Conservation (phyloP, 1,284 basidiomycete genomes). For the Agroathelia rolfsii region DNA sequence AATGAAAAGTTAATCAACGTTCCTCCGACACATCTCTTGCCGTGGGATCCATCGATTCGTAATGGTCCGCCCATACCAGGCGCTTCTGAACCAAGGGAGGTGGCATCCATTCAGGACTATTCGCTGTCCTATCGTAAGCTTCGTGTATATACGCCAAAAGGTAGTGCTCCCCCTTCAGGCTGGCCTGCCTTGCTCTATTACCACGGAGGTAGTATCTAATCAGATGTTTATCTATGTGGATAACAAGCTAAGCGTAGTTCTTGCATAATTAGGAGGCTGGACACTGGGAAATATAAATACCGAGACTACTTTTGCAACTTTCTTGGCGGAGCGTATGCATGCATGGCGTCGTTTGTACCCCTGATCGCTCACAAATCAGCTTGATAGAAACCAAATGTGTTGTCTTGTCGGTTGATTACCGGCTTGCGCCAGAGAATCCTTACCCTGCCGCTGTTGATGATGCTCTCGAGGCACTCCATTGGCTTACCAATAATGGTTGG, state of each 20-base stretch:
- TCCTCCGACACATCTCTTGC: slow-evolving; percentile 41
- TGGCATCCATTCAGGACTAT: slow-evolving; percentile 43
- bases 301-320: slow-evolving; percentile 54
- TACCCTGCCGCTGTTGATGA: slow-evolving; percentile 73
- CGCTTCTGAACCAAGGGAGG: slow-evolving; percentile 39
- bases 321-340: too few species aligned
- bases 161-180: slow-evolving; percentile 27
- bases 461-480: slow-evolving; percentile 54
- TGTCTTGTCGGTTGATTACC: slow-evolving; percentile 62
- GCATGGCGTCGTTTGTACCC: neutral
- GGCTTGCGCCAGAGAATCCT: slow-evolving; percentile 63
- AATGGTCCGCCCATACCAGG: slow-evolving; percentile 45
- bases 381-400: slow-evolving; percentile 24
- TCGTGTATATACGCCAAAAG: slow-evolving; percentile 50
- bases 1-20: slow-evolving; percentile 35
- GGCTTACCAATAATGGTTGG: slow-evolving; percentile 41
- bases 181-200: slow-evolving; percentile 57
- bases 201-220: slow-evolving; percentile 38
- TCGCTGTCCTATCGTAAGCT: slow-evolving; percentile 35
- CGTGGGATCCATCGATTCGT: slow-evolving; percentile 50
- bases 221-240: neutral
- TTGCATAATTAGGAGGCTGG: slow-evolving; percentile 56
- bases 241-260: too few species aligned
- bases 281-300: slow-evolving; percentile 52
- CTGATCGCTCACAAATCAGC: neutral